These are phyloP conservation scores for Pseudotsuga menziesii DNA, from an alignment of 75 land plant genomes.

Conservation along the genomic window DNA sequence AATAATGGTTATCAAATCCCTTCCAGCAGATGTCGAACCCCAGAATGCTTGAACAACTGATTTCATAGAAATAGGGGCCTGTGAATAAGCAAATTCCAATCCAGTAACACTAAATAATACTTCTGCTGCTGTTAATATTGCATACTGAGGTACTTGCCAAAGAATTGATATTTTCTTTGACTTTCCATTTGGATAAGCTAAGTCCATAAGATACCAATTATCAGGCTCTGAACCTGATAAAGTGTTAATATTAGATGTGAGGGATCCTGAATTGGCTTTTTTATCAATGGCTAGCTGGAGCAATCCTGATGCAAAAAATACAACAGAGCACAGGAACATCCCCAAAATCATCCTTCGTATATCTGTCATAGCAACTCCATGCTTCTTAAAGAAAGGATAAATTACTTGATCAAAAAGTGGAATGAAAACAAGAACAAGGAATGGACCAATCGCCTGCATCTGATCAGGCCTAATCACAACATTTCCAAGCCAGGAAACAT, in stretches of 20 bases:
- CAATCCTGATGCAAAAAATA: conserved; percentile 24
- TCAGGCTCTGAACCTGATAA: not conserved
- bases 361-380: conserved; percentile 11
- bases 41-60: conserved; percentile 35
- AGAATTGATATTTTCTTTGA: conserved; percentile 18
- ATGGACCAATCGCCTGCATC: conserved; percentile 39
- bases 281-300: conserved; percentile 30
- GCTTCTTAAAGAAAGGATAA: conserved; percentile 28
- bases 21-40: conserved; percentile 34
- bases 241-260: not conserved
- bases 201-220: not conserved
- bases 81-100: conserved; percentile 40
- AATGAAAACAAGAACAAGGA: conserved; percentile 24
- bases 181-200: not conserved
- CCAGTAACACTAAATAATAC: conserved; percentile 39
- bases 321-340: conserved; percentile 23
- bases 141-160: conserved; percentile 34
- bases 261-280: not conserved
- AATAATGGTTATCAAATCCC: conserved; percentile 27
- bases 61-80: conserved; percentile 39
- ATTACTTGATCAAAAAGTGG: conserved; percentile 27
- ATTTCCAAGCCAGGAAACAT: conserved; percentile 25
- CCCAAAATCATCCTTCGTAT: conserved; percentile 27
- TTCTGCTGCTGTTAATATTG: conserved; percentile 30
- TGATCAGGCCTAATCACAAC: conserved; percentile 29